Percentiles rank a stretch among this genome's conserved stretches.
phyloP scores from a whole-genome alignment of 768 basidiomycete genomes.

The Mycena pura region DNA sequence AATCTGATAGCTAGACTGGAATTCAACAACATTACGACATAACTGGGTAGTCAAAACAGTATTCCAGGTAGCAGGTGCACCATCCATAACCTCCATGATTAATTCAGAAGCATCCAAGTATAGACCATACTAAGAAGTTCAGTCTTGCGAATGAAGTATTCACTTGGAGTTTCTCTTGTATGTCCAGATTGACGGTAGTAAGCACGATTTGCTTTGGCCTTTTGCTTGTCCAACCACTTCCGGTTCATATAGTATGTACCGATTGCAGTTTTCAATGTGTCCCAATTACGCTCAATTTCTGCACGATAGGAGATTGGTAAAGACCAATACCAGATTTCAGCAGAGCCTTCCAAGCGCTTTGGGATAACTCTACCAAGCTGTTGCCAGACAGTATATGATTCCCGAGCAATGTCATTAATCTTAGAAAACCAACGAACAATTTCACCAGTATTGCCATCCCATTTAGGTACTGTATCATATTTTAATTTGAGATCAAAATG shows the following conservation, averaged over 20 bases:
- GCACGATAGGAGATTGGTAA: background rate
- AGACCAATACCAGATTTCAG: slow-evolving; percentile 2
- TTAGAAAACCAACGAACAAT: slow-evolving; percentile 37
- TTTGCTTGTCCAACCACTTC: slow-evolving; percentile 36
- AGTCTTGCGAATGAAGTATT: slow-evolving; percentile 42
- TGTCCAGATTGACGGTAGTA: slow-evolving; percentile 35
- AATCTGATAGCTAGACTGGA: no score
- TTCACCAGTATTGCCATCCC: slow-evolving; percentile 39
- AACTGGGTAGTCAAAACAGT: slow-evolving; percentile 16
- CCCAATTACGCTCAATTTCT: slow-evolving; percentile 36
- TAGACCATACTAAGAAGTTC: slow-evolving; percentile 25
- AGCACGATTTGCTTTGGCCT: slow-evolving; percentile 32
- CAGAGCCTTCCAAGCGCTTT: background rate
- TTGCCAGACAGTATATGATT: slow-evolving; percentile 18
- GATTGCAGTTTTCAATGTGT: slow-evolving; percentile 33
- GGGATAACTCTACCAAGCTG: background rate
- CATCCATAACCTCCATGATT: slow-evolving; percentile 43
- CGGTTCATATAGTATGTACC: slow-evolving; percentile 41
- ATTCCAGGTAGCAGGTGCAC: slow-evolving; percentile 37
- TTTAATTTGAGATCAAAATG: no score
- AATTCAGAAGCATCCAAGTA: slow-evolving; percentile 32
- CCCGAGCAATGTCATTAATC: slow-evolving; percentile 31
- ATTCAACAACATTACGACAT: no score
- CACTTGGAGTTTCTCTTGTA: slow-evolving; percentile 36
- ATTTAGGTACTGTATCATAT: slow-evolving; percentile 36